Percentiles rank a stretch among this genome's conserved stretches.
Conservation (phyloP, 805 yeast genomes). For the Nakazawaea wickerhamii region DNA sequence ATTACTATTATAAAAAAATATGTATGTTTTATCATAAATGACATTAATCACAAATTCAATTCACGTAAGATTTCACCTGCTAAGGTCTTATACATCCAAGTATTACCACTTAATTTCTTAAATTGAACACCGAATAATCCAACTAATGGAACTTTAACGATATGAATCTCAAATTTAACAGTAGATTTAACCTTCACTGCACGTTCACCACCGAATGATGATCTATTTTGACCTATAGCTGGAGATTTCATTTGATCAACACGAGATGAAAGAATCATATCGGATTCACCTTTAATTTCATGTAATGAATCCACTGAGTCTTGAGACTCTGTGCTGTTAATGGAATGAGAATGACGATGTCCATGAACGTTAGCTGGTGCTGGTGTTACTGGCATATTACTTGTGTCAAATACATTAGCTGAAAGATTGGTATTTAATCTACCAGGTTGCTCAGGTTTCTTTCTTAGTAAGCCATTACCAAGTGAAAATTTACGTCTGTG, state of each 20-base stretch:
- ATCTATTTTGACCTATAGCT: conserved; percentile 16
- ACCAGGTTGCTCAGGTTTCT: conserved; percentile 33
- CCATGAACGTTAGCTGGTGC: conserved; percentile 32
- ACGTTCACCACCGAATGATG: conserved; percentile 6
- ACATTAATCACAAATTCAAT: conserved; percentile 45
- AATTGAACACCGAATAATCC: conserved; percentile 92
- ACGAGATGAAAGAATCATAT: conserved; percentile 57
- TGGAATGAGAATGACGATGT: conserved; percentile 23
- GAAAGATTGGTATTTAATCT: conserved; percentile 29
- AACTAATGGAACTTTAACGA: conserved; percentile 87
- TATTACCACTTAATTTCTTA: conserved; percentile 87
- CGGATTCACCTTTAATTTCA: conserved; percentile 45
- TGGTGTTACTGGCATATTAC: conserved; percentile 29
- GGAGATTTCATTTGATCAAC: conserved; percentile 40
- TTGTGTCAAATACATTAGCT: conserved; percentile 37
- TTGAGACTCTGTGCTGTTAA: conserved; percentile 46
- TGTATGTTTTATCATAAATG: not conserved
- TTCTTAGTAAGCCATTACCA: conserved; percentile 51
- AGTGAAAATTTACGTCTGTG: conserved; percentile 62
- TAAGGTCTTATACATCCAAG: conserved; percentile 89
- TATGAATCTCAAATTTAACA: conserved; percentile 81
- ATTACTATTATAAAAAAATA: not conserved
- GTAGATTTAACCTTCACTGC: conserved; percentile 43
- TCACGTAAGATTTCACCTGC: conserved; percentile 80
- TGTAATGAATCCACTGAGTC: conserved; percentile 57